These are phyloP conservation scores for Dryas integrifolia DNA, from an alignment of 331 rosid species.

Conservation along the genomic window DNA sequence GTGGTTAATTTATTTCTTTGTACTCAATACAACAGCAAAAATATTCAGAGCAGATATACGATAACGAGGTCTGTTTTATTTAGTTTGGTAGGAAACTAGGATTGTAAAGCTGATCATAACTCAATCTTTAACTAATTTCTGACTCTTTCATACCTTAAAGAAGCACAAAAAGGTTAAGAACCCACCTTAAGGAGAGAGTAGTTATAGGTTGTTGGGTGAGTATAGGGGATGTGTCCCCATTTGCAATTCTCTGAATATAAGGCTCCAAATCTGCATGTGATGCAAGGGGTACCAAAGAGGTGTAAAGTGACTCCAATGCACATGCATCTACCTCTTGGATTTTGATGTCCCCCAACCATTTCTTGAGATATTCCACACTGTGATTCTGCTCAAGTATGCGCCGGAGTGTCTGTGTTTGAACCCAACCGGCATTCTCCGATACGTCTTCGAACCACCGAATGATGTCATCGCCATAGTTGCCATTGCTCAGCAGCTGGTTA, in stretches of 20 bases:
- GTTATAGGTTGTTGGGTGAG: slow-evolving; percentile 77
- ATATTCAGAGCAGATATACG: neutral
- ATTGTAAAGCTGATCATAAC: neutral
- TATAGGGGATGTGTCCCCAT: slow-evolving; percentile 59
- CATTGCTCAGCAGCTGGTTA: slow-evolving; percentile 5
- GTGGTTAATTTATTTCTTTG: neutral
- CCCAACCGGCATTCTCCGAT: slow-evolving; percentile 43
- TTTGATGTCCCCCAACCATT: slow-evolving; percentile 59
- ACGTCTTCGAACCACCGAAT: slow-evolving; percentile 70
- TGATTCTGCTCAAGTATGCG: slow-evolving; percentile 62
- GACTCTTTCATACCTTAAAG: neutral
- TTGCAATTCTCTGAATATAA: slow-evolving; percentile 65
- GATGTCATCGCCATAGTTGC: slow-evolving; percentile 29
- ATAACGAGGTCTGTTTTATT: neutral
- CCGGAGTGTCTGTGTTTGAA: slow-evolving; percentile 63
- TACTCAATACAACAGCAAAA: neutral
- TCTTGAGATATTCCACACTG: slow-evolving; percentile 64
- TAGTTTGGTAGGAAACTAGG: neutral
- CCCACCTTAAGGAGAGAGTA: slow-evolving; percentile 82
- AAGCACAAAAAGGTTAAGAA: neutral
- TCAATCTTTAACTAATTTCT: neutral
- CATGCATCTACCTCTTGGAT: slow-evolving; percentile 51
- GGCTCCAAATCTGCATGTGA: slow-evolving; percentile 84
- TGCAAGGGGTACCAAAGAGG: slow-evolving; percentile 66
- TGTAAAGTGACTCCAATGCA: slow-evolving; percentile 72